Percentiles rank a stretch among this genome's conserved stretches.
phyloP scores from a whole-genome alignment of 2,329 filamentous ascomycete genomes.

The Lecanicillium sp. region DNA sequence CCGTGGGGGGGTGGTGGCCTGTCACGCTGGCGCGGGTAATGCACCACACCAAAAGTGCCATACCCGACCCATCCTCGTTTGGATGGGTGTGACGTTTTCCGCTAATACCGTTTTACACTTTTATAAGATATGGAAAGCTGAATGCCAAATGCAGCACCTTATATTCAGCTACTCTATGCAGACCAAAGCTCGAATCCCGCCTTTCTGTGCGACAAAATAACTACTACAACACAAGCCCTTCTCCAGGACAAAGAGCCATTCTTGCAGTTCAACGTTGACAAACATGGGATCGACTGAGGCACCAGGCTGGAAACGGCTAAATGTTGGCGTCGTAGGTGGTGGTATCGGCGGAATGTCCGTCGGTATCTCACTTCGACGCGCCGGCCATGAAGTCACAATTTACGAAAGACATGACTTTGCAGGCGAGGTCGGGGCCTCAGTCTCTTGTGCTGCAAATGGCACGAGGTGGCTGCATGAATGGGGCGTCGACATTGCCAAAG shows the following conservation, averaged over 20 bases:
- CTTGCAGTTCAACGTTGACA: background rate
- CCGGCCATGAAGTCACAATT: constrained; percentile 45
- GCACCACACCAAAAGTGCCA: constrained; percentile 1
- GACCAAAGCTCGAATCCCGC: no score
- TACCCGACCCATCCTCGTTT: no score
- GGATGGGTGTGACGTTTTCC: background rate
- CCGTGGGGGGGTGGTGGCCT: no score
- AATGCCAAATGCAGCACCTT: no score
- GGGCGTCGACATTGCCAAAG: constrained; percentile 54
- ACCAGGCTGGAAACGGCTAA: constrained; percentile 34
- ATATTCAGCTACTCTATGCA: no score
- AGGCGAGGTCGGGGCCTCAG: constrained; percentile 59
- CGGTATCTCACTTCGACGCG: constrained; percentile 36
- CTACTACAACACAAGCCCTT: constrained; percentile 2
- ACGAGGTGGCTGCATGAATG: constrained; percentile 63
- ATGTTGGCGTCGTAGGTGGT: constrained; percentile 35
- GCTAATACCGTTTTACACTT: no score
- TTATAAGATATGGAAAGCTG: no score
- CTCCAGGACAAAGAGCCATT: no score
- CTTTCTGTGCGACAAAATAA: background rate
- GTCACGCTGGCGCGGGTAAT: constrained; percentile 5
- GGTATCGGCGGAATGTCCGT: constrained; percentile 40
- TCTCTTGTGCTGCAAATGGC: constrained; percentile 62
- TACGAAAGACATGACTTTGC: constrained; percentile 60
- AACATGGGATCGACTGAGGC: constrained; percentile 17